phyloP scores from a whole-genome alignment of 106 monocot species.

The Agapanthus africanus region DNA sequence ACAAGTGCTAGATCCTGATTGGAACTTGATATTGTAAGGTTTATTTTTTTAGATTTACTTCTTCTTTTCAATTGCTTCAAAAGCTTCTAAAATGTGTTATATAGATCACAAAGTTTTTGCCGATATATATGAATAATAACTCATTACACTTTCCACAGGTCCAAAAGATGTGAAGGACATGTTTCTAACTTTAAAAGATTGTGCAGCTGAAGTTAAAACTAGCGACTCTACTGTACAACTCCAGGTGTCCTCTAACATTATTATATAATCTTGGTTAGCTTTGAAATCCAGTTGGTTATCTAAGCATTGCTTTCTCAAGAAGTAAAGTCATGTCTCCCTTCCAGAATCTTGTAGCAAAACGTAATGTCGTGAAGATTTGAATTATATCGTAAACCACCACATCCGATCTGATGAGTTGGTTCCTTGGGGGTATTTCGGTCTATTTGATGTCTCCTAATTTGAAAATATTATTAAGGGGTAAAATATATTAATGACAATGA shows the following conservation, averaged over 20 bases:
- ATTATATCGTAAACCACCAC: neutral
- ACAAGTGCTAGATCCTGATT: too few species aligned
- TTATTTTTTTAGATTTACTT: too few species aligned
- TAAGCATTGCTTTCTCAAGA: neutral
- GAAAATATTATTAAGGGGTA: neutral
- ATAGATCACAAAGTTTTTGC: neutral
- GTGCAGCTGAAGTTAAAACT: constrained; percentile 46
- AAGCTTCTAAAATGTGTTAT: neutral
- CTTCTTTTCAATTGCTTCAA: neutral
- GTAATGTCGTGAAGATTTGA: neutral
- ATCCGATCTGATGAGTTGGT: neutral
- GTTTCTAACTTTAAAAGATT: constrained; percentile 60
- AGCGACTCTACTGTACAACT: constrained; percentile 28
- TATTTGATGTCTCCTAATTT: neutral
- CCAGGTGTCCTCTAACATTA: too few species aligned
- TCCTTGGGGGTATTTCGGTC: neutral
- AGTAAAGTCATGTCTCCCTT: neutral
- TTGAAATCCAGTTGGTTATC: neutral
- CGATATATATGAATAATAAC: neutral
- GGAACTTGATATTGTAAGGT: too few species aligned
- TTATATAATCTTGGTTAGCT: too few species aligned
- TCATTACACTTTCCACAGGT: constrained; percentile 30
- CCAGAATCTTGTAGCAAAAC: neutral
- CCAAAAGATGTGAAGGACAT: constrained; percentile 71
- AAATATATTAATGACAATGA: neutral